Conservation (phyloP, 345 rosid species). For the Pseudoturritis turrita region DNA sequence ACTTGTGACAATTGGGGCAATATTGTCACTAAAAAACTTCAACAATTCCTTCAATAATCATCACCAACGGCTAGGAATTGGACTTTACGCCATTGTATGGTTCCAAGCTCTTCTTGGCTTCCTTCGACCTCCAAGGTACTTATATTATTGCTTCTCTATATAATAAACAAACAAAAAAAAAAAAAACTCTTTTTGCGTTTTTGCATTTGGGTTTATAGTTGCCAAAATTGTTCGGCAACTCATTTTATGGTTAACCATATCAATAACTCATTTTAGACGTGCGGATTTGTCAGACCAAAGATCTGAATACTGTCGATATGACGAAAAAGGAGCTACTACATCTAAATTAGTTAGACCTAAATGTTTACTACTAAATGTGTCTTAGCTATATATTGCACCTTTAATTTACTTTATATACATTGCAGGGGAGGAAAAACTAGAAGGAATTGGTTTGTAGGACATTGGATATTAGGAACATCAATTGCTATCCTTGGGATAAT, state of each 20-base stretch:
- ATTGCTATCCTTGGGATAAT: slow-evolving; percentile 56
- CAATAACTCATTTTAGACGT: no score
- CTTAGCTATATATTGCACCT: neutral
- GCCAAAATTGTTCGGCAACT: no score
- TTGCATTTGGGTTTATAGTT: neutral
- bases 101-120: slow-evolving; percentile 64
- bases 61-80: slow-evolving; percentile 75
- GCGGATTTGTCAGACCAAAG: no score
- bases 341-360: neutral
- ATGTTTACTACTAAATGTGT: neutral
- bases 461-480: slow-evolving; percentile 73
- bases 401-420: neutral
- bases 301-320: no score
- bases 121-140: slow-evolving; percentile 64
- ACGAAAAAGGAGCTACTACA: no score
- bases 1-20: slow-evolving; percentile 59
- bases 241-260: no score
- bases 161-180: neutral
- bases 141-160: neutral
- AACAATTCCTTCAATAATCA: slow-evolving; percentile 65
- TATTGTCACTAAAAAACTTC: slow-evolving; percentile 72
- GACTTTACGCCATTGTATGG: slow-evolving; percentile 62
- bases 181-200: neutral
- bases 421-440: slow-evolving; percentile 66
- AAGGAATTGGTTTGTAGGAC: slow-evolving; percentile 64